Evolutionary conservation across 495 filamentous ascomycete species (phyloP), one percentile per base, ranked within the genome.

Genomic region (Neurospora sp.): DNA sequence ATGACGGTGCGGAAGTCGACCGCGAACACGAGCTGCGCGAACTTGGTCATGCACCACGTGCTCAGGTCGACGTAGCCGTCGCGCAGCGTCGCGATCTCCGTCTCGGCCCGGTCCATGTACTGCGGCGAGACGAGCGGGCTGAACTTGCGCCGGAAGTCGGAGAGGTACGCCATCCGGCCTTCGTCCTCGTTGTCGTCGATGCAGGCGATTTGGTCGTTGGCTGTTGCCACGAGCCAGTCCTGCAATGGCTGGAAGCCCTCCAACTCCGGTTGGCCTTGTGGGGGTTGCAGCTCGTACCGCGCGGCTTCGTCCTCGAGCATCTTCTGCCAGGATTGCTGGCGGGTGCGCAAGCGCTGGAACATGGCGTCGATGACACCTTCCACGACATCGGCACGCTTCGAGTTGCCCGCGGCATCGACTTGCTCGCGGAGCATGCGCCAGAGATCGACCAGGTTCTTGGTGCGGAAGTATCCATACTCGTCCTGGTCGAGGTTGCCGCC

Each of bases 381-480:
- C 9, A 92, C 90, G 0, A 99, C 92, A 77, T 98, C 96, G 10
- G 88, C 86, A 20, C 94, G 91, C 72, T 93, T 88, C 18, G 93
- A 96, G 75, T 92, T 90, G 11, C 88, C 89, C 7, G 96, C 93
- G 5, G 92, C 93, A 69, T 90, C 86, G 44, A 96, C 85, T 79
- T 99, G 94, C 79, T 98, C 94, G 69, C 92, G 89, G 69, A 99
- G 85, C 96, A 99, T 98, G 59, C 93, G 91, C 93, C 96, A 99
- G 90, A 98, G 92, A 76, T 97, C 94, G 73, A 92, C 91, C 72
- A 97, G 84, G 38, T 93, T 96, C 81, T 92, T 92, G 46, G 93
- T 98, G 35, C 93, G 92, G 86, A 97, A 94, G 77, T 90, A 91
- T 72, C 92, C 92, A 77, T 95, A 91, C 74, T 93, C 89, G 80